Evolutionary conservation across 257 asterid genomes (phyloP), one percentile per base, ranked within the genome.

Genomic region (Solanum chmielewskii): DNA sequence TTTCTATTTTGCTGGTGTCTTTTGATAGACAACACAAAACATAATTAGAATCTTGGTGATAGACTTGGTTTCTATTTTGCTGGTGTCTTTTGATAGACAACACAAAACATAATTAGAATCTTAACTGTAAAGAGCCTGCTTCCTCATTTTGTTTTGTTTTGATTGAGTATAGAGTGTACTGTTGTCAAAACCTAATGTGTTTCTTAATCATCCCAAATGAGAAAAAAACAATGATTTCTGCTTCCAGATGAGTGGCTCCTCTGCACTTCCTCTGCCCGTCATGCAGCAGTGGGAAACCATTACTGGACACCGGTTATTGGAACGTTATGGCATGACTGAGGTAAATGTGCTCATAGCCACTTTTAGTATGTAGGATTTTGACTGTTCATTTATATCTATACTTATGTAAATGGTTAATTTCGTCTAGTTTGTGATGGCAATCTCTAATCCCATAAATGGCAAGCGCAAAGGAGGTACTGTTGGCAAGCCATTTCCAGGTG

Each of bases 261-360:
- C 99, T 81, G 99, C 99, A 86, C 98, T 97, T 81, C 99, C 99
- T 70, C 97, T 95, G 88, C 99, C 99, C 9, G 91, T 94, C 86
- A 97, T 97, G 99, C 98, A 97, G 91, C 95, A 90, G 88, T 97
- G 99, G 99, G 98, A 97, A 92, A 85, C 93, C 74, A 94, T 97
- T 92, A 97, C 98, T 0, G 97, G 98, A 37, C 99, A 97, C 90
- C 88, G 91, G 60, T 95, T 97, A 81, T 92, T 95, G 75, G 99
- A 97, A 90, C 95, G 99, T 77, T 97, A 97, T 60, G 99, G 99
- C 92, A 97, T 97, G 99, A 95, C 99, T 45, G 99, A 97, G 97
- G 99, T 97, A 75, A 45, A 88, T 86, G 31, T 85, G 83, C 66
- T 78, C 52, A n/a, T 64, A 68, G 27, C 16, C 62, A 64, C 60